phyloP scores from a whole-genome alignment of 345 rosid genomes.

The Gossypium ekmanianum region DNA sequence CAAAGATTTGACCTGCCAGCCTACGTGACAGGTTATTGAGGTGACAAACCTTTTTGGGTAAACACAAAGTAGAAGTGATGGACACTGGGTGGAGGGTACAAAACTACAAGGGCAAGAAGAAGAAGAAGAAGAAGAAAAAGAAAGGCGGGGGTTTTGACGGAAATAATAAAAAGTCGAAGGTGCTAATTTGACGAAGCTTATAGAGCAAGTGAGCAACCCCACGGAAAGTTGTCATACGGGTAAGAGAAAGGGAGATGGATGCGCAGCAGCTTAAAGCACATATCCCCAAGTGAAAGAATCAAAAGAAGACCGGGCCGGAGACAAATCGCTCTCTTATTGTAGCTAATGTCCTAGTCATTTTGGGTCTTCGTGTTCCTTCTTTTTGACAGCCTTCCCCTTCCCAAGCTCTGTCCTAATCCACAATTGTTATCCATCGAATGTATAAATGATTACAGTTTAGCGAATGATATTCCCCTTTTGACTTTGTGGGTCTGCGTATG shows the following conservation, averaged over 20 bases:
- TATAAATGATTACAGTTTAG: constrained; percentile 22
- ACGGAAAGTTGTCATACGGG: constrained; percentile 19
- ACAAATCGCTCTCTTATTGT: constrained; percentile 12
- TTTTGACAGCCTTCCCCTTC: background rate
- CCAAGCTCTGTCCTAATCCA: constrained; percentile 1
- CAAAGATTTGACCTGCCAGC: background rate
- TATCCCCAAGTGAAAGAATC: constrained; percentile 37
- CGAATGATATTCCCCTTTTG: constrained; percentile 40
- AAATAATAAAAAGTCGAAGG: constrained; percentile 26
- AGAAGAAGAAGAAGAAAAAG: background rate
- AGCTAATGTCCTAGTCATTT: constrained; percentile 26
- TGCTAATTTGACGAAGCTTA: background rate
- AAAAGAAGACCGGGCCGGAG: constrained; percentile 12
- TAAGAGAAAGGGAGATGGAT: background rate
- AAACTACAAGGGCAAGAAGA: background rate
- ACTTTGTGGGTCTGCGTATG: constrained; percentile 28
- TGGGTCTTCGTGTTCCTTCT: constrained; percentile 20
- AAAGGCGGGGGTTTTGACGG: background rate
- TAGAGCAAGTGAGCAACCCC: constrained; percentile 16
- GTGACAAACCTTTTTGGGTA: background rate
- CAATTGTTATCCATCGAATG: background rate
- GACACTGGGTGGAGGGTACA: too few species aligned
- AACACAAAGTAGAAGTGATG: background rate
- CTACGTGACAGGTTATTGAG: background rate
- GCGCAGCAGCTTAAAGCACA: constrained; percentile 25